Base-by-base conservation (phyloP, 2,329 filamentous ascomycete species). In the Apiospora hydei region DNA sequence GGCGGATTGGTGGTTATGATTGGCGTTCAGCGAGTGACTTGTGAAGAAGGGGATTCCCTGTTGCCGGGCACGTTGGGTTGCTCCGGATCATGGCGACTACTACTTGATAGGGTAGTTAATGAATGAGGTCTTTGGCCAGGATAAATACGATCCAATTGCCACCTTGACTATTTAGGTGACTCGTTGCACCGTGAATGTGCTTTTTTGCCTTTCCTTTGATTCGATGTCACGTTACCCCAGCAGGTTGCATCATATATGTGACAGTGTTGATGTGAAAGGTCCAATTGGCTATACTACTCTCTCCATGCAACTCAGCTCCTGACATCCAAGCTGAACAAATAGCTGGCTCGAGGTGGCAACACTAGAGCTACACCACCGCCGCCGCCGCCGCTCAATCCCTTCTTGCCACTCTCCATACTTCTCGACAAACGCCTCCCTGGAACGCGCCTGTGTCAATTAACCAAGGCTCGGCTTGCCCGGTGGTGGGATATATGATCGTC, bases 21-120 rank as follows among this genome's bases (percentile, higher is more conserved):
- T 51, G 53, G 53, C 53, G 53, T 61, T 34, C 26, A 34, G 26
- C 26, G 53, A 18, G 34, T 61, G 53, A 34, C 5, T 61, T 53
- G 30, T 4, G 51, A 16, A 8, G 14, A 34, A 34, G 53, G 53
- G 6, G 14, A 24, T 61, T 61, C 16, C 34, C 53, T 34, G 14
- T 34, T 34, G 16, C 53, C 16, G 26, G 26, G 26, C 53, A 61
- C 6, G 5, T 34, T 61, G 53, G 26, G 53, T 61, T 61, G 26
- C 53, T 61, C 26, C 6, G 53, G 53, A 11, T 61, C 30, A 61
- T 61, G 53, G 26, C 53, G 26, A 61, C 53, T 61, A 61, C 53
- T 61, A 34, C 26, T 61, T 61, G 53, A 61, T 18, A 61, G 26
- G 51, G 53, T 53, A 61, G 26, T 61, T 61, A 34, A 21, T 61